Conservation (phyloP, 2,329 filamentous ascomycete species). For the Cladosporium phlei region DNA sequence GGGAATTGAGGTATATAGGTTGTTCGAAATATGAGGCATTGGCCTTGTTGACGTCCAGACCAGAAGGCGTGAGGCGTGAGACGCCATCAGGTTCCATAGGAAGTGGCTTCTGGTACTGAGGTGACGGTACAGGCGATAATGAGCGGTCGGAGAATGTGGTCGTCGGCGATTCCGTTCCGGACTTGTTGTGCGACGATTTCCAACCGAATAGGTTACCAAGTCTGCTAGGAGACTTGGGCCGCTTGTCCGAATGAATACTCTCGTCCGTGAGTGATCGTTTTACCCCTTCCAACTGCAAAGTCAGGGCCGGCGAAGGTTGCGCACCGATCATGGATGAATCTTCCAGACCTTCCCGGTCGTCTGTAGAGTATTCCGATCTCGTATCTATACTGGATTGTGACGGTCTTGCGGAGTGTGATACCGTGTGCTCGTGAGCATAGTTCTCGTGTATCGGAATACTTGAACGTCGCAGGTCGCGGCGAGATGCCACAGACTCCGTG, state of each 20-base stretch:
- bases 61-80: conserved; percentile 38
- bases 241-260: conserved; percentile 25
- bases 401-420: conserved; percentile 23
- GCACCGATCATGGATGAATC: conserved; percentile 21
- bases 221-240: conserved; percentile 45
- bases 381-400: conserved; percentile 23
- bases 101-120: conserved; percentile 30
- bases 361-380: conserved; percentile 16
- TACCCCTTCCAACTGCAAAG: conserved; percentile 31
- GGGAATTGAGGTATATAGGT: conserved; percentile 36
- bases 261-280: conserved; percentile 32
- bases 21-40: conserved; percentile 47
- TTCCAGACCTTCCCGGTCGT: conserved; percentile 5
- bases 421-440: conserved; percentile 25
- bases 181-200: conserved; percentile 53
- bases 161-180: conserved; percentile 49
- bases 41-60: conserved; percentile 49
- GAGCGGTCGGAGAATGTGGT: conserved; percentile 60
- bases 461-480: conserved; percentile 22
- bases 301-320: conserved; percentile 29
- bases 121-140: conserved; percentile 55
- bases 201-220: conserved; percentile 65
- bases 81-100: conserved; percentile 29
- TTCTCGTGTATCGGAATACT: conserved; percentile 23
- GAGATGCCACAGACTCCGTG: conserved; percentile 21